These are phyloP conservation scores for Tetrahymena malaccensis DNA, from an alignment of 73 alveolate species.

Conservation along the genomic window DNA sequence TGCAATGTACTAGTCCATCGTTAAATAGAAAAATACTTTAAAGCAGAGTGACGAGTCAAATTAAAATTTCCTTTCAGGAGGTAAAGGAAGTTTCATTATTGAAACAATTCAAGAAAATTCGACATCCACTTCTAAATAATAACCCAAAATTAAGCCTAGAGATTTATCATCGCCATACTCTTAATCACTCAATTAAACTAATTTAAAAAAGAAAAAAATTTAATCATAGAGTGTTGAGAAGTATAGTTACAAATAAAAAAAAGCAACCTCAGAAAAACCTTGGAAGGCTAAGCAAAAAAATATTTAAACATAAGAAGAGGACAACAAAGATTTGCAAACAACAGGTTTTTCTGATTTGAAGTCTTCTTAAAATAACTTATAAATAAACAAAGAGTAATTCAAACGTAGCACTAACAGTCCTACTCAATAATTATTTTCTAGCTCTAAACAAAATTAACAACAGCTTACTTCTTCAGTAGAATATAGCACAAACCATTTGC, in stretches of 20 bases:
- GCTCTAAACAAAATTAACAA: neutral
- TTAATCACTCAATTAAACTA: neutral
- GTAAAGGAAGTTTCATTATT: neutral
- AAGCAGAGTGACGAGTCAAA: neutral
- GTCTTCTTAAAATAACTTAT: neutral
- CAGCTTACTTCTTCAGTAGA: neutral
- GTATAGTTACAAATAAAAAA: neutral
- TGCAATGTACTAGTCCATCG: neutral
- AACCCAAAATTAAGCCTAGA: neutral
- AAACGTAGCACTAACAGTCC: neutral
- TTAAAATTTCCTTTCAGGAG: neutral
- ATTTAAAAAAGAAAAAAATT: neutral
- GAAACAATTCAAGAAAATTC: neutral
- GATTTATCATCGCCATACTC: neutral
- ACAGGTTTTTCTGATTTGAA: neutral
- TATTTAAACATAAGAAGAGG: neutral
- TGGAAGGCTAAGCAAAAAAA: neutral
- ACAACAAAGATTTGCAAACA: neutral
- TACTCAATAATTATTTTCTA: neutral
- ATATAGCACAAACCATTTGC: neutral
- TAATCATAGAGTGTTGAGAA: neutral
- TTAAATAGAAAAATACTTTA: neutral
- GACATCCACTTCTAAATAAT: neutral
- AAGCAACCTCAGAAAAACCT: neutral
- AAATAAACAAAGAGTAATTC: neutral